Evolutionary conservation across 768 basidiomycete genomes (phyloP).

Genomic region (Suillus americanus): DNA sequence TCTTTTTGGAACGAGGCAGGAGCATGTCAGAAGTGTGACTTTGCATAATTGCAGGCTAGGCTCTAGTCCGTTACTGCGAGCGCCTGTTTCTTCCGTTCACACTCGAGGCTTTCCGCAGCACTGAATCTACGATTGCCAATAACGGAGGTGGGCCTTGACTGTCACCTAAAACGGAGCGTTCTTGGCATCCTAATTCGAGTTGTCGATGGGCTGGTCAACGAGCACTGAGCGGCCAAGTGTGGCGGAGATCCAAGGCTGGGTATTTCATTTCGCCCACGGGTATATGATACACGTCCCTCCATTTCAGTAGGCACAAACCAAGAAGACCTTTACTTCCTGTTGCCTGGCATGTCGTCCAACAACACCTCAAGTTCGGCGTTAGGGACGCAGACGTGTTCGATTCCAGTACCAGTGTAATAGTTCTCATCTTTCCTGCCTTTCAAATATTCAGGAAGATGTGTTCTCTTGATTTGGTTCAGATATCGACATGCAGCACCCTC

Average conservation of each 20-base stretch:
- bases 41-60: neutral
- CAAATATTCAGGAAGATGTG: neutral
- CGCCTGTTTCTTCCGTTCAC: neutral
- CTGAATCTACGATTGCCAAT: too few relatives aligned
- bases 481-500: constrained; percentile 39
- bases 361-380: too few relatives aligned
- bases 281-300: neutral
- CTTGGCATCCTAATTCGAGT: neutral
- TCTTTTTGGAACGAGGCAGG: neutral
- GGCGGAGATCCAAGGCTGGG: neutral
- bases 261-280: neutral
- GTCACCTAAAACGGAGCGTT: neutral
- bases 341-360: too few relatives aligned
- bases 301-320: neutral
- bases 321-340: too few relatives aligned
- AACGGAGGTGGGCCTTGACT: neutral
- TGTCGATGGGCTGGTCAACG: neutral
- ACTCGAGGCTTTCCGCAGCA: neutral
- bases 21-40: neutral
- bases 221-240: neutral
- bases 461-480: constrained; percentile 10
- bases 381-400: neutral
- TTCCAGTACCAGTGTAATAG: neutral
- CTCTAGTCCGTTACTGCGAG: too few relatives aligned
- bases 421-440: neutral